Conservation (phyloP, 2,329 filamentous ascomycete genomes). For the Aspergillus ochraceus region DNA sequence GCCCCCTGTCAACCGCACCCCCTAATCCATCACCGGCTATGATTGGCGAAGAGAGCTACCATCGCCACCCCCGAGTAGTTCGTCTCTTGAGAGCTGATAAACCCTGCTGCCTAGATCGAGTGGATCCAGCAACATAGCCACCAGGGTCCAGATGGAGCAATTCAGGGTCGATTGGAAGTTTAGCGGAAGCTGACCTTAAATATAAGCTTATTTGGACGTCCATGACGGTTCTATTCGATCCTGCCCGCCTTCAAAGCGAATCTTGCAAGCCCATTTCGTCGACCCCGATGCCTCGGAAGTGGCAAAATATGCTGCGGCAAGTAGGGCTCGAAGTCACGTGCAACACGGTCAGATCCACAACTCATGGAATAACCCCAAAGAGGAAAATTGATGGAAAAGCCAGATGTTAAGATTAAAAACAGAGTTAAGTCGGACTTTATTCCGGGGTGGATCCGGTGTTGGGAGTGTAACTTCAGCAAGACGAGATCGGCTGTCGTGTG, state of each 20-base stretch:
- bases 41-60: constrained; percentile 6
- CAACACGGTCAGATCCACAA: not conserved
- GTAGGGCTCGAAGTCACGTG: constrained; percentile 9
- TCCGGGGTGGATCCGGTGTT: not conserved
- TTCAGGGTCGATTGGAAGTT: not conserved
- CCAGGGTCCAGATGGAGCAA: constrained; percentile 8
- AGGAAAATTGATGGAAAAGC: constrained; percentile 5
- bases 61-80: constrained; percentile 5
- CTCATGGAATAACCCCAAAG: not conserved
- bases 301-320: not conserved
- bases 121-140: constrained; percentile 10
- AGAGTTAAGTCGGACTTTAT: constrained; percentile 4
- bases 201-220: constrained; percentile 22
- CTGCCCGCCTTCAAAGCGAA: not conserved
- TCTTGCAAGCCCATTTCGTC: not conserved
- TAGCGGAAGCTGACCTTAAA: constrained; percentile 6
- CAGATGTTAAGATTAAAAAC: not conserved
- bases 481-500: not conserved
- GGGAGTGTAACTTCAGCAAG: not conserved
- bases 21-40: not conserved
- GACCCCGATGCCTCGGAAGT: not conserved
- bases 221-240: not conserved
- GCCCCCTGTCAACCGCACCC: not conserved
- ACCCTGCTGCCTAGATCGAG: constrained; percentile 17
- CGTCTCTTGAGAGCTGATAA: not conserved